phyloP scores from a whole-genome alignment of 495 filamentous ascomycete species.

The Podospora fimiseda region DNA sequence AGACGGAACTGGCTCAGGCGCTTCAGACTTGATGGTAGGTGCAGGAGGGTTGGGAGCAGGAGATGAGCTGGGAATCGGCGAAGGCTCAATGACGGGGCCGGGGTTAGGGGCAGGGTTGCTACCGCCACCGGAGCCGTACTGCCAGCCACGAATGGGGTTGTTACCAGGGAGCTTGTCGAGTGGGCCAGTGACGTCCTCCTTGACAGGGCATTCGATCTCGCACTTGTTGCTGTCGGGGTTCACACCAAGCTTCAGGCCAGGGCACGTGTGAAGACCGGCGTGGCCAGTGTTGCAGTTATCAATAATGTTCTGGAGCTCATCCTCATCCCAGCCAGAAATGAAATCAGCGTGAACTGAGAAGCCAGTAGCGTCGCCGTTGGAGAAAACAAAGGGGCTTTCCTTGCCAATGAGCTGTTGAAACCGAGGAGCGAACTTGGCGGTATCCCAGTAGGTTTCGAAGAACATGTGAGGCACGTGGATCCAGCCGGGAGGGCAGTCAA shows the following conservation, averaged over 20 bases:
- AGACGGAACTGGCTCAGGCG: slow-evolving; percentile 13
- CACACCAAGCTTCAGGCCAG: slow-evolving; percentile 36
- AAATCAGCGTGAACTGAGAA: slow-evolving; percentile 63
- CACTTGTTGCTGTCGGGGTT: slow-evolving; percentile 39
- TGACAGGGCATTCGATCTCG: slow-evolving; percentile 39
- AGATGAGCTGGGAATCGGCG: slow-evolving; percentile 11
- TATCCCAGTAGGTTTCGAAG: slow-evolving; percentile 62
- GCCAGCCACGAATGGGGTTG: slow-evolving; percentile 44
- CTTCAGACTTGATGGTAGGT: not conserved
- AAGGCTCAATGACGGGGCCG: not conserved
- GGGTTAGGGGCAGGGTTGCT: slow-evolving; percentile 16
- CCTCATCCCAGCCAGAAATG: slow-evolving; percentile 63
- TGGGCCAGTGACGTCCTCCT: slow-evolving; percentile 25
- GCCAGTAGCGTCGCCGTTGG: slow-evolving; percentile 55
- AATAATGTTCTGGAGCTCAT: slow-evolving; percentile 54
- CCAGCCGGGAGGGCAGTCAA: slow-evolving; percentile 56
- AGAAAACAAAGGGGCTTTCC: slow-evolving; percentile 58
- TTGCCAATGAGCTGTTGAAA: slow-evolving; percentile 49
- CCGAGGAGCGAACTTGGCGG: slow-evolving; percentile 45
- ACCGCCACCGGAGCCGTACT: slow-evolving; percentile 19
- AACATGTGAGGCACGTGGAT: slow-evolving; percentile 56
- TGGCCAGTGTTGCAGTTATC: slow-evolving; percentile 52
- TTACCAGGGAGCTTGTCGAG: slow-evolving; percentile 52
- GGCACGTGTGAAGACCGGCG: slow-evolving; percentile 50
- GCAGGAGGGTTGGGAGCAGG: slow-evolving; percentile 7